phyloP scores from a whole-genome alignment of 768 basidiomycete species.

The Rhodotorula graminis region DNA sequence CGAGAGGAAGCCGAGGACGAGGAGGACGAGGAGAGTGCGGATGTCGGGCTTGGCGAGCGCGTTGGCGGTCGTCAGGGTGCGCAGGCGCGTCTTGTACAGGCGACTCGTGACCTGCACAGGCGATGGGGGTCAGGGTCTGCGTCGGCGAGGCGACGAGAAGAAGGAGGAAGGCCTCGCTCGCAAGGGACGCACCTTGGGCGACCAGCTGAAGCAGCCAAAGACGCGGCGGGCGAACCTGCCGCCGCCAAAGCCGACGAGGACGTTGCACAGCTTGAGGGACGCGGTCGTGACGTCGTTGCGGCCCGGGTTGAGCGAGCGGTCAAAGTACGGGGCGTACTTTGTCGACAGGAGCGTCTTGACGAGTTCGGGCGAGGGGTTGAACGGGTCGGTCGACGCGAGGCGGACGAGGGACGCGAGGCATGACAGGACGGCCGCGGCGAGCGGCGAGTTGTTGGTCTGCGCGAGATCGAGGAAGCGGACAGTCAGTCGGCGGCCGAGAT shows the following conservation, averaged over 20 bases:
- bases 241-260: slow-evolving; percentile 33
- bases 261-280: slow-evolving; percentile 28
- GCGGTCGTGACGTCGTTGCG: slow-evolving; percentile 39
- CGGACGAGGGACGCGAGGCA: slow-evolving; percentile 36
- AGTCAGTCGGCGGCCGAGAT: no score
- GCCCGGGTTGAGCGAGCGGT: slow-evolving; percentile 34
- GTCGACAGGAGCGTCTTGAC: slow-evolving; percentile 32
- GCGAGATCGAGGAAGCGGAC: no score
- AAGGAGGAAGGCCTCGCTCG: background rate
- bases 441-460: slow-evolving; percentile 37
- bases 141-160: no score
- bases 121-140: no score
- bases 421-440: slow-evolving; percentile 30
- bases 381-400: slow-evolving; percentile 36
- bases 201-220: slow-evolving; percentile 33
- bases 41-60: slow-evolving; percentile 57
- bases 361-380: slow-evolving; percentile 32
- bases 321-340: slow-evolving; percentile 28
- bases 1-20: slow-evolving; percentile 70
- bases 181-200: slow-evolving; percentile 21
- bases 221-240: slow-evolving; percentile 27
- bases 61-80: slow-evolving; percentile 11
- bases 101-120: slow-evolving; percentile 26
- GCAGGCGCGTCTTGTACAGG: slow-evolving; percentile 37
- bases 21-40: slow-evolving; percentile 66